phyloP scores from a whole-genome alignment of 192 early-diverging fungal species.

The Pilaira anomala region DNA sequence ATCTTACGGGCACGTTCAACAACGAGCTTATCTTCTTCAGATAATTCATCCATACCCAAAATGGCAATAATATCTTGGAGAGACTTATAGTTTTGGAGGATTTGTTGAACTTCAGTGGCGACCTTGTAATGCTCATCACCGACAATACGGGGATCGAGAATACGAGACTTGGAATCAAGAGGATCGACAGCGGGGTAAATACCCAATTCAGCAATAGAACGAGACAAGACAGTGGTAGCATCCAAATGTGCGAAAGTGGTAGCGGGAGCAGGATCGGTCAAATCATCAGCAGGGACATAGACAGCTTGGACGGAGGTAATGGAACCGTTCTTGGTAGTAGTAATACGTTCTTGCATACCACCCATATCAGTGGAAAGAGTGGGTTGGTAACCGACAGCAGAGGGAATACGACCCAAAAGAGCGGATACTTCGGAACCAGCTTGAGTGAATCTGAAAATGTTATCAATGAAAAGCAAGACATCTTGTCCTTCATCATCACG shows the following conservation, averaged over 20 bases:
- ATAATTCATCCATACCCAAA: conserved; percentile 98
- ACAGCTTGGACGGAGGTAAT: conserved; percentile 98
- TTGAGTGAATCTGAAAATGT: conserved; percentile 99
- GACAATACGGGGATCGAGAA: conserved; percentile 95
- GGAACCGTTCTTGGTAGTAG: conserved; percentile 99
- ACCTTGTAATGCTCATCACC: conserved; percentile 93
- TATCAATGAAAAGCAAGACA: conserved; percentile 99
- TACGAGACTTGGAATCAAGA: conserved; percentile 97
- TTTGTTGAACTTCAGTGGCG: conserved; percentile 92
- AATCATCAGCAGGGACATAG: conserved; percentile 99
- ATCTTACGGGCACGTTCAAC: conserved; percentile 99
- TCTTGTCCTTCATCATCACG: conserved; percentile 99
- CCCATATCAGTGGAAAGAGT: conserved; percentile 99
- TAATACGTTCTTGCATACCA: conserved; percentile 99
- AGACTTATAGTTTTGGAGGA: conserved; percentile 98
- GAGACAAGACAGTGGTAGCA: conserved; percentile 98
- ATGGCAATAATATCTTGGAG: conserved; percentile 99
- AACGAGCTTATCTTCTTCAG: conserved; percentile 83
- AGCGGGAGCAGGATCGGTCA: conserved; percentile 98
- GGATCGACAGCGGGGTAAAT: conserved; percentile 99
- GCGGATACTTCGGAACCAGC: conserved; percentile 99
- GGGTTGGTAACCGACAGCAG: conserved; percentile 99
- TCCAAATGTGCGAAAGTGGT: conserved; percentile 99
- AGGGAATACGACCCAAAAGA: conserved; percentile 97
- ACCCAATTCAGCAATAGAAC: conserved; percentile 98